Evolutionary conservation across 345 rosid genomes (phyloP).

Genomic region (Populus nigra): DNA sequence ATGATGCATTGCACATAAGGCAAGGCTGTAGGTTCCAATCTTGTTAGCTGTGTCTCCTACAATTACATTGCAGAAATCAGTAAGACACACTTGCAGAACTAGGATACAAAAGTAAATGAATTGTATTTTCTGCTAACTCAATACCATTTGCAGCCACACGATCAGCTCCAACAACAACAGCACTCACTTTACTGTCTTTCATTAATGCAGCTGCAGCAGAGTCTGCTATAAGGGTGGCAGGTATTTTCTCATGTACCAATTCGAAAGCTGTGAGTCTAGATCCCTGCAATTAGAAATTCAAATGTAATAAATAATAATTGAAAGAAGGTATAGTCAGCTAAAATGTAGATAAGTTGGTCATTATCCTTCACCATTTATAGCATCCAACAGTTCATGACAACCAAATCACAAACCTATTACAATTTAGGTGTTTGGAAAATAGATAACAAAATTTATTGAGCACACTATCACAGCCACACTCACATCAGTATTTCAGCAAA

Average conservation of each 20-base stretch:
- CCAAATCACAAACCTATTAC: background rate
- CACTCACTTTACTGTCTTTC: constrained; percentile 73
- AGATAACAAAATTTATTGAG: background rate
- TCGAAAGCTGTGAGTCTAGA: constrained; percentile 95
- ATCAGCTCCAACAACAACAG: constrained; percentile 92
- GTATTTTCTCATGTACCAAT: constrained; percentile 82
- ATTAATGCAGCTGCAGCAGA: constrained; percentile 91
- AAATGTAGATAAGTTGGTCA: background rate
- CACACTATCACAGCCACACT: background rate
- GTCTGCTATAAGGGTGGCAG: constrained; percentile 87
- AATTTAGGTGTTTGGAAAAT: background rate
- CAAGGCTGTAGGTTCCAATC: constrained; percentile 96
- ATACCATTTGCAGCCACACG: constrained; percentile 90
- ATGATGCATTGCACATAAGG: constrained; percentile 72
- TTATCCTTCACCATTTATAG: background rate
- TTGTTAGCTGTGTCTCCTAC: constrained; percentile 96
- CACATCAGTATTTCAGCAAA: background rate
- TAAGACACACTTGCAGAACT: constrained; percentile 1
- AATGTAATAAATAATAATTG: background rate
- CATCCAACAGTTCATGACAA: background rate
- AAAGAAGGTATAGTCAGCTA: background rate
- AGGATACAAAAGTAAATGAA: constrained; percentile 9
- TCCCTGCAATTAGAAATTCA: constrained; percentile 47
- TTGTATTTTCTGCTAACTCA: background rate
- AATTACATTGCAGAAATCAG: constrained; percentile 5